Evolutionary conservation across 2,329 filamentous ascomycete genomes (phyloP).

Genomic region (Calonectria leucothoes): DNA sequence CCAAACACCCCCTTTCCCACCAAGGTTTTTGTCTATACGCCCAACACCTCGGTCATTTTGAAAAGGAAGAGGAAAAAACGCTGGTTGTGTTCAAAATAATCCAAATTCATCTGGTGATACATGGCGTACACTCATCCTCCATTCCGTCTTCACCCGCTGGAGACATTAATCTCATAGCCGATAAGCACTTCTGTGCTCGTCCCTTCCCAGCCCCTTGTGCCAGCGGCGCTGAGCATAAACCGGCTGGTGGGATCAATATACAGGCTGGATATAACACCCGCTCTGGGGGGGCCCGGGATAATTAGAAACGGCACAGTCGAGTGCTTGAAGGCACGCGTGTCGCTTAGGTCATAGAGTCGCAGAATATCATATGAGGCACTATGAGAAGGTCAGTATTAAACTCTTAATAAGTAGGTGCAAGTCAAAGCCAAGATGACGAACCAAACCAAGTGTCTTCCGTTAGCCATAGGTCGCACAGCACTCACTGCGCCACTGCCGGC

Average conservation of each 20-base stretch:
- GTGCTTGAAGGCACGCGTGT: constrained; percentile 73
- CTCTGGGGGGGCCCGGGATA: constrained; percentile 84
- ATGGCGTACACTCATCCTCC: not conserved
- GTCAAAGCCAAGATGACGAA: constrained; percentile 36
- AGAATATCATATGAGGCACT: constrained; percentile 95
- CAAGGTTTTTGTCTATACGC: constrained; percentile 10
- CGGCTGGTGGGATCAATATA: constrained; percentile 89
- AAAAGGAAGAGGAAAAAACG: not conserved
- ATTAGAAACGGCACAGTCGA: constrained; percentile 95
- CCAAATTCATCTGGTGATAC: not conserved
- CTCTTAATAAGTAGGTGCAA: not conserved
- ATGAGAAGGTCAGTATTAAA: not conserved
- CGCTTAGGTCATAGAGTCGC: constrained; percentile 87
- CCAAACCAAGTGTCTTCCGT: constrained; percentile 91
- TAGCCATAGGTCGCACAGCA: constrained; percentile 89
- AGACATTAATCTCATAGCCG: constrained; percentile 84
- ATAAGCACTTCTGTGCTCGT: constrained; percentile 89
- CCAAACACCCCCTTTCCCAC: not conserved
- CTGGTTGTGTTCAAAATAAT: constrained; percentile 6
- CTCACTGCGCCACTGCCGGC: constrained; percentile 90
- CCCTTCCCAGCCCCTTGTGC: constrained; percentile 96
- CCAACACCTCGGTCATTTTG: constrained; percentile 7
- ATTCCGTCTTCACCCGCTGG: constrained; percentile 19
- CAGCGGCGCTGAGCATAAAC: constrained; percentile 92
- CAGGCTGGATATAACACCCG: constrained; percentile 87